phyloP scores from a whole-genome alignment of 352 stramenopile genomes.

The Phytophthora pisi region DNA sequence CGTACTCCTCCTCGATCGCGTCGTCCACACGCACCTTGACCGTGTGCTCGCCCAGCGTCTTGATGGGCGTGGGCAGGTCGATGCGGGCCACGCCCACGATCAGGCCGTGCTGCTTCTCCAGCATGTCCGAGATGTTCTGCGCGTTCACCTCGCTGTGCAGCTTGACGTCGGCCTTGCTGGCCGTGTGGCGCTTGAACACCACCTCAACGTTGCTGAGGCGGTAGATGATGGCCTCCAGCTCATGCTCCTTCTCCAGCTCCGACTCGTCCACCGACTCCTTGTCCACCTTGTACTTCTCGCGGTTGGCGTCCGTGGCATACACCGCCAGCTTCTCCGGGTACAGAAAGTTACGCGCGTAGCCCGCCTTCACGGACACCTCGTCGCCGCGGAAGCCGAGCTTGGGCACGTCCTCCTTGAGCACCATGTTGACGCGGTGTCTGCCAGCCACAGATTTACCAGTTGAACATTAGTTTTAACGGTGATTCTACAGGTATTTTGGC shows the following conservation, averaged over 20 bases:
- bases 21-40: constrained; percentile 88
- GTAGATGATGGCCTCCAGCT: constrained; percentile 66
- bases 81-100: constrained; percentile 83
- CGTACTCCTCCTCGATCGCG: constrained; percentile 73
- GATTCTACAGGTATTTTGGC: constrained; percentile 12
- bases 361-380: constrained; percentile 92
- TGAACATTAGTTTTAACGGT: background rate
- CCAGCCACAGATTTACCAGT: constrained; percentile 14
- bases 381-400: constrained; percentile 91
- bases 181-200: constrained; percentile 83
- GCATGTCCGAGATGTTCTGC: constrained; percentile 86
- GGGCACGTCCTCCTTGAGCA: constrained; percentile 84
- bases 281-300: constrained; percentile 82
- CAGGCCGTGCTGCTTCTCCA: constrained; percentile 85
- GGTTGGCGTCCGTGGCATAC: constrained; percentile 93
- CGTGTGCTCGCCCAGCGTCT: constrained; percentile 79
- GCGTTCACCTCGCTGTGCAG: constrained; percentile 77
- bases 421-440: constrained; percentile 86
- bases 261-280: constrained; percentile 57
- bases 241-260: constrained; percentile 63
- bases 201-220: constrained; percentile 66
- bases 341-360: constrained; percentile 94
- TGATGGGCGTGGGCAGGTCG: constrained; percentile 73
- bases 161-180: constrained; percentile 59
- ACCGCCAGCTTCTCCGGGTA: constrained; percentile 94